Base-by-base conservation (phyloP, 495 filamentous ascomycete species). In the Annulohypoxylon maeteangense region DNA sequence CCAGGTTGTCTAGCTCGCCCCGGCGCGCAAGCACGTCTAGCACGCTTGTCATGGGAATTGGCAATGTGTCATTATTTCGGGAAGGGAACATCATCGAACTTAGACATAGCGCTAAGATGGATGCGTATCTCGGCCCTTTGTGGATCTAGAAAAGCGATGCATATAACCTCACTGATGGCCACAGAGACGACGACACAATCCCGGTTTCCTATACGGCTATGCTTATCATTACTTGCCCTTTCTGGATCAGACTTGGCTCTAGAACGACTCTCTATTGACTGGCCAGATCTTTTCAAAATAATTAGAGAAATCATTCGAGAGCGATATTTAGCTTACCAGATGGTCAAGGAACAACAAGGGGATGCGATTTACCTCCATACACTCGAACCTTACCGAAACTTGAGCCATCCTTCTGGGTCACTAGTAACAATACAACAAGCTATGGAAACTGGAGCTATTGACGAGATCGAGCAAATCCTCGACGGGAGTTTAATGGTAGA, bases 111-210 rank as follows among this genome's bases (percentile, higher is more conserved):
- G 4, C n/a, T 29, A 3, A 29, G 29, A 31, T 53, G 48, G 48
- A 53, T 53, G 48, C 48, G 48, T 29, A 29, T 53, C 23, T 53
- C 48, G 1, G 48, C 48, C 5, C 48, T 53, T 29, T 53, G 48
- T 22, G 23, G 48, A 5, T 27, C 10, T 1, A 53, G 23, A 31
- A 25, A 25, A 27, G 48, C 48, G 7, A 53, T 53, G 48, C 48
- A 29, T 8, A 27, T 29, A 11, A 6, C 48, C 11, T 27, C 48
- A 4, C 22, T 29, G 23, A 31, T 53, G 22, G 23, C 12, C 48
- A 25, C 23, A 12, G 7, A 22, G 11, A 29, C 20, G 1, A 29
- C 20, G 27, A 3, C 23, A 1, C 22, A 53, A 53, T 29, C 48
- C 20, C 11, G 23, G 25, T 53, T 53, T 29, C 48, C 48, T 14